Base-by-base conservation (phyloP, 441 rosid genomes). In the Populus hybrid region DNA sequence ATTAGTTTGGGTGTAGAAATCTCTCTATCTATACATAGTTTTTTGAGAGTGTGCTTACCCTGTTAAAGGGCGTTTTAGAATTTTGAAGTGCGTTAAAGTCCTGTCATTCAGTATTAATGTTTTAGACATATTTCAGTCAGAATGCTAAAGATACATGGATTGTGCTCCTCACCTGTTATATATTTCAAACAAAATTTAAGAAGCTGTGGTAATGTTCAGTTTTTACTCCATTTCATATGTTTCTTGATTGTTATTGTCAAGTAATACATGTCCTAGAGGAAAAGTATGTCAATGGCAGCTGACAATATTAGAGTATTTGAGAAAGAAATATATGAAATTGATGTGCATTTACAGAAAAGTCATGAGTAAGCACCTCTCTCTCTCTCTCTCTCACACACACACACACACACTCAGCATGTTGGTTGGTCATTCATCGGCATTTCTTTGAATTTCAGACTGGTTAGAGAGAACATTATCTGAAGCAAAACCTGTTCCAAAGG, bases 401-500 rank as follows among this genome's bases (percentile, higher is more conserved):
- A 34, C 36, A 34, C 36, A 34, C 36, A 34, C 21, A 61, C 10
- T 2, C 9, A 34, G 38, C 40, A 24, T 64, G 12, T 59, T 78
- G 61, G 5, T 59, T 32, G n/a, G 71, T 79, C 16, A 81, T 77
- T 81, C 28, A 77, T 30, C 7, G 20, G 53, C 38, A 4, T 77
- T 80, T 75, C 70, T 78, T 80, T 80, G 40, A 70, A 77, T 81
- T 81, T 84, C 90, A 97, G 99, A 92, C 77, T 97, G 99, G 99
- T 84, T 97, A 81, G 93, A 92, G 84, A 92, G 38, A 83, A 92
- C 84, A 65, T 79, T 97, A 75, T 75, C 79, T 14, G 94, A 91
- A 86, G 80, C 89, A 38, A 92, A 86, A 82, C 98, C 99, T 4
- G 87, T 86, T 34, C 99, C 99, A 9, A 94, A 94, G 89, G 91